Conservation (phyloP, 352 stramenopile species). For the Pythium chondricola region DNA sequence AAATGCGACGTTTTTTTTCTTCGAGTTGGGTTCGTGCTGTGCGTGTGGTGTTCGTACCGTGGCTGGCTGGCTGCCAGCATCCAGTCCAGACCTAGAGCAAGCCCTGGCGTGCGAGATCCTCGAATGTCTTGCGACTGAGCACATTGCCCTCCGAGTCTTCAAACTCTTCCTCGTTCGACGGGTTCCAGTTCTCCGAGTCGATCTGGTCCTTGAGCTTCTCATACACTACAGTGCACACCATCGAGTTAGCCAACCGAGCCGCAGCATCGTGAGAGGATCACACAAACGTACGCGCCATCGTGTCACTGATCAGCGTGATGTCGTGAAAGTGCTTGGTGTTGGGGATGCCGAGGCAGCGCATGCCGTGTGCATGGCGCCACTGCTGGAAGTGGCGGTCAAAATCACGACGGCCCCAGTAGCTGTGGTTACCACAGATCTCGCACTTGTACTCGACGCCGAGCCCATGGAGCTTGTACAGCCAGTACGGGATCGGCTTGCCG, state of each 20-base stretch:
- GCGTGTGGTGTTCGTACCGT: too few relatives aligned
- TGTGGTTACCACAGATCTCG: constrained; percentile 99
- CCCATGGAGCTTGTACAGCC: constrained; percentile 99
- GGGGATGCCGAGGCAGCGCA: constrained; percentile 98
- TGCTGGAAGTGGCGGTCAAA: constrained; percentile 99
- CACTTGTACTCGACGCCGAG: constrained; percentile 98
- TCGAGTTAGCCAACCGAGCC: background rate
- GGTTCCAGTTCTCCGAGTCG: constrained; percentile 91
- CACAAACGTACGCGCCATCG: constrained; percentile 58
- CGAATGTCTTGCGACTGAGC: constrained; percentile 95
- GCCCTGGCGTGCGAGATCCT: constrained; percentile 96
- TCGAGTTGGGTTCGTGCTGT: too few relatives aligned
- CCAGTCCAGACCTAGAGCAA: too few relatives aligned
- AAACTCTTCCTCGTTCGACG: constrained; percentile 96
- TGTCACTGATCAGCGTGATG: constrained; percentile 98
- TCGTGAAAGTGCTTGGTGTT: constrained; percentile 99
- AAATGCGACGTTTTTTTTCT: too few relatives aligned
- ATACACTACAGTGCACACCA: constrained; percentile 80
- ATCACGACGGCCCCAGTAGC: constrained; percentile 94
- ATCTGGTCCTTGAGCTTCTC: constrained; percentile 94
- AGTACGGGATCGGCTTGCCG: constrained; percentile 99
- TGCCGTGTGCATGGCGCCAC: constrained; percentile 96
- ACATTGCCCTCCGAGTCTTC: constrained; percentile 99
- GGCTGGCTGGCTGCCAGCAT: too few relatives aligned
- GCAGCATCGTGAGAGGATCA: background rate